A percentile compares a stretch with the other conserved stretches of the same genome.
Conservation (phyloP, 257 asterid species). For the Galeopsis tetrahit region DNA sequence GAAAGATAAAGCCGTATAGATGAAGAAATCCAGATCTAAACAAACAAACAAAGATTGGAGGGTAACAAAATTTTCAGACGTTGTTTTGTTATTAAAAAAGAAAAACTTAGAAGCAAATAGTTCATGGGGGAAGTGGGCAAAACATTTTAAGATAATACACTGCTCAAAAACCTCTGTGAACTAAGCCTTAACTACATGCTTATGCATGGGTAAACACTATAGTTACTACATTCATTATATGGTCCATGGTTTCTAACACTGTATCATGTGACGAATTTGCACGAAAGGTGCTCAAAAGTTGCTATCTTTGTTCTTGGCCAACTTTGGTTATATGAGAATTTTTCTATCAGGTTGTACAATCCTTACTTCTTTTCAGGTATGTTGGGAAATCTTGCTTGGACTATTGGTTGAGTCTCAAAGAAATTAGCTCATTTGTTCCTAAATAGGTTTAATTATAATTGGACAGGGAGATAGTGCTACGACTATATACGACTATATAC, state of each 20-base stretch:
- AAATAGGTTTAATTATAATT: too few species aligned
- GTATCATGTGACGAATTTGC: neutral
- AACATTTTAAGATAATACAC: neutral
- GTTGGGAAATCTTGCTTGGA: too few species aligned
- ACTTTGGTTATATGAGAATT: neutral
- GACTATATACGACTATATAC: too few species aligned
- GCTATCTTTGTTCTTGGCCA: neutral
- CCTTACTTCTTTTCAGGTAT: too few species aligned
- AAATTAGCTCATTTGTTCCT: too few species aligned
- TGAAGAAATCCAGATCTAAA: neutral
- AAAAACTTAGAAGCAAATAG: neutral
- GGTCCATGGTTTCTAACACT: neutral
- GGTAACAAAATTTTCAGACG: neutral
- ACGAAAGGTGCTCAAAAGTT: neutral
- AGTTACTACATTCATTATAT: neutral
- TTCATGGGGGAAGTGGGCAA: constrained; percentile 4
- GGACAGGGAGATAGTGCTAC: too few species aligned
- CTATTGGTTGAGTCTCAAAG: too few species aligned
- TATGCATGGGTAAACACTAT: neutral
- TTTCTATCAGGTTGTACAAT: too few species aligned
- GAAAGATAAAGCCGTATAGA: neutral
- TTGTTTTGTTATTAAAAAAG: neutral
- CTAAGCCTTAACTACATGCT: neutral
- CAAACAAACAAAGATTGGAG: neutral
- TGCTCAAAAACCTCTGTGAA: neutral